Base-by-base conservation (phyloP, 345 rosid species). In the Tarenaya hassleriana region DNA sequence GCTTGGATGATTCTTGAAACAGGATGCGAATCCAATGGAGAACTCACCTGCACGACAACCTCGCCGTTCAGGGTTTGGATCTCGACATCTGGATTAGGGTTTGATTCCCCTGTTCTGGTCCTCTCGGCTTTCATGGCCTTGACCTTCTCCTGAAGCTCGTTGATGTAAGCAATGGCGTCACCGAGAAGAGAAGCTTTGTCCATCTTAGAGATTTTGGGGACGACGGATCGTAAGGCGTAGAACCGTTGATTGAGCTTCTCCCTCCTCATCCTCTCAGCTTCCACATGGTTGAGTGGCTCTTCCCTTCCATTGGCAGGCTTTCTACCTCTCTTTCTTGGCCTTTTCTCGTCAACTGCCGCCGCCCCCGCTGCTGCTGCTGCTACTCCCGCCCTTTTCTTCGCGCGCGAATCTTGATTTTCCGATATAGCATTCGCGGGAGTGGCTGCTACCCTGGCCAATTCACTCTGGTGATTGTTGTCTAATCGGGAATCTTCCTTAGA, bases 301-400 rank as follows among this genome's bases (percentile, higher is more conserved):
- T n/a, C 96, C 69, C 98, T 81, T 56, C 98, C 98, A 55, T 92
- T 88, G 1, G 94, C 94, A 13, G 98, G 98, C 77, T 85, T 92
- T 62, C 98, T 80, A 7, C 98, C 98, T 45, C 98, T 72, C 58
- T 92, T 92, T 5, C 94, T 75, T 1, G 95, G 98, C 63, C 80
- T 79, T 66, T 77, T 77, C 52, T 81, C 98, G 15, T 84, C 86
- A 11, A 55, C 63, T 43, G 50, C 42, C 1, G 56, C 60, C 10
- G 41, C 64, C 21, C n/a, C n/a, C n/a, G n/a, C n/a, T n/a, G n/a
- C n/a, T n/a, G n/a, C n/a, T n/a, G n/a, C n/a, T n/a, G n/a, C n/a
- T n/a, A 49, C 46, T 1, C 48, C 60, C 9, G 76, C 55, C 45
- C 34, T 67, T 62, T 76, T 90, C 55, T 78, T 86, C 29, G 57